Base-by-base conservation (phyloP, 768 basidiomycete species). In the Hericium rajendrae region DNA sequence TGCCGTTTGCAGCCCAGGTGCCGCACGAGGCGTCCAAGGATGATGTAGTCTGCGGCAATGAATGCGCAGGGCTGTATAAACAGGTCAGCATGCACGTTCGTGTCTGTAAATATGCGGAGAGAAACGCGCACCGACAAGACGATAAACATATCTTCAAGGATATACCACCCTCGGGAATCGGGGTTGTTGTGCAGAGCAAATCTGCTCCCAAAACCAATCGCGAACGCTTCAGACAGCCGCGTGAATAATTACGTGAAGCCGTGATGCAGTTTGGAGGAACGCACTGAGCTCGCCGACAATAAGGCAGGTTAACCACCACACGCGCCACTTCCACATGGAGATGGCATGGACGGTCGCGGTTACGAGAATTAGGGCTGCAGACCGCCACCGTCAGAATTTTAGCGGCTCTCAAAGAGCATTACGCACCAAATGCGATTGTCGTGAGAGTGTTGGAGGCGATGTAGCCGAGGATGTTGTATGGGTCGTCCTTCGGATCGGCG, bases 21-120 rank as follows among this genome's bases (percentile, higher is more conserved):
- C 22, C 67, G 71, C 5, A 84, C 80, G 3, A 90, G 67, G 13
- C 78, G 78, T 10, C 85, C 84, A 1, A 88, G 76, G 18, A 87
- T 74, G 56, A 86, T 70, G 63, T 89, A 88, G 63, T 83, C 77
- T 12, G 82, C 77, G 4, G 83, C 83, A 59, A 86, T 83, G 70
- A 88, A 88, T 26, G 84, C 86, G 65, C 88, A 89, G 4, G 86
- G 86, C 82, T 84, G 53, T 11, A 18, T 8, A 24, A 46, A 20
- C 6, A 40, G 52, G 28, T 38, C 13, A 37, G 11, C 38, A 49
- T 18, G 18, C 9, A 32, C 48, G 54, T 11, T n/a, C n/a, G 60
- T 26, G 38, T 32, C 8, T 5, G 28, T 8, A 4, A 4, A 8
- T 32, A 32, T 32, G 28, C 22, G 8, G 8, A 32, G 8, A 32